Evolutionary conservation across 176 grass and related monocot genomes (phyloP).

Genomic region (sorghum (Sorghum bicolor)): DNA sequence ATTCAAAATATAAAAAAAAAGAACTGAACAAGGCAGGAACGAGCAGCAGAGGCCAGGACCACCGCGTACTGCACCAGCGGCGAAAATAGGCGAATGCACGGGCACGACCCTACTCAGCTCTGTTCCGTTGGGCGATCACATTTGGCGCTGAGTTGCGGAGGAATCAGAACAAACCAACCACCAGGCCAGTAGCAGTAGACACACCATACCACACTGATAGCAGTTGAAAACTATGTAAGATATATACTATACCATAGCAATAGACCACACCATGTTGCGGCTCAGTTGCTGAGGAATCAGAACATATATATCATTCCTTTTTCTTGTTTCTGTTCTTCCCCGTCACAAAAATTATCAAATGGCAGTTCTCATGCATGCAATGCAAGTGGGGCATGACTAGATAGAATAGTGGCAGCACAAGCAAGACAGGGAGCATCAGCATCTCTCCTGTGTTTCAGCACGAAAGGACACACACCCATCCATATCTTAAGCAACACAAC

Average conservation of each 20-base stretch:
- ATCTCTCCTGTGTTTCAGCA: conserved; percentile 7
- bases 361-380: neutral
- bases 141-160: neutral
- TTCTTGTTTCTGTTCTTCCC: neutral
- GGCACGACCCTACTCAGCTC: neutral
- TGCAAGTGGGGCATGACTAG: neutral
- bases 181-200: neutral
- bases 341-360: neutral
- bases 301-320: neutral
- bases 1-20: no score
- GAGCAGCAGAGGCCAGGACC: conserved; percentile 2
- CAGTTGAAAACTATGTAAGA: neutral
- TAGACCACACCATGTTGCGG: neutral
- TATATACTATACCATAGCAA: neutral
- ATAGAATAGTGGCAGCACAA: neutral
- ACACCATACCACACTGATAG: neutral
- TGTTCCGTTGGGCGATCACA: neutral
- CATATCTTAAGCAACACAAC: conserved; percentile 21
- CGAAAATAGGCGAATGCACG: no score
- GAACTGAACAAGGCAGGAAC: neutral
- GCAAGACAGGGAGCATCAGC: conserved; percentile 30
- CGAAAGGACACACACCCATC: conserved; percentile 20
- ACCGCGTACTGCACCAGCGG: neutral
- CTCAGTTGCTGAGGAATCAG: conserved; percentile 31
- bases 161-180: conserved; percentile 35